Base-by-base conservation (phyloP, 2,329 filamentous ascomycete genomes). In the Aspergillus sp. region DNA sequence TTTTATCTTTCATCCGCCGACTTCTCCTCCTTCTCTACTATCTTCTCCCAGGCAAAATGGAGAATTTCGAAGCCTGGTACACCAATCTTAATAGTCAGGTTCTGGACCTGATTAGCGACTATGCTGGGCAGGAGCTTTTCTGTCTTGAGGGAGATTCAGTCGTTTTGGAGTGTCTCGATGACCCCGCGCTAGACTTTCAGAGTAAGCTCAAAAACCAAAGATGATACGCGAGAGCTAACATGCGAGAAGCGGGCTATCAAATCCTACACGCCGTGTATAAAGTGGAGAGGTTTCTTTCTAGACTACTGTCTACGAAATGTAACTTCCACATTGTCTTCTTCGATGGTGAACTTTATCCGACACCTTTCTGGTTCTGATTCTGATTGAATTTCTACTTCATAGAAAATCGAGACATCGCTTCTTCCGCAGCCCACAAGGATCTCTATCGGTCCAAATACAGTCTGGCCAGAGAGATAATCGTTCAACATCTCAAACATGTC, bases 391-490 rank as follows among this genome's bases (percentile, higher is more conserved):
- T 19, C 19, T 27, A 2, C 8, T 30, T 27, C 2, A 27, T 8
- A 44, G 42, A 44, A 27, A 44, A 44, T 26, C 13, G 33, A 27
- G 33, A 27, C 10, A 30, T 44, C 35, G 32, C 62, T 8, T 58
- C 59, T 35, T 60, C 65, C 6, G 48, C 33, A 5, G 29, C 33
- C 9, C 31, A 32, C 27, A 29, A 61, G 31, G 42, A 57, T 11
- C 53, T 53, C 33, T 51, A 68, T 52, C 49, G 58, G 47, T 47
- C 65, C 37, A 83, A 81, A 55, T 86, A 81, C 54, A 67, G 76
- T 1, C 70, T 88, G 6, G 76, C 81, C 11, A 74, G 85, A 40
- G 70, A 75, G 3, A 72, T 81, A 6, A 71, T 88, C 44, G 78
- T 86, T 42, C 72, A 77, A 27, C 85, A 90, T 61, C 69, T 87